These are phyloP conservation scores for Ceratobasidium sp. DNA, from an alignment of 1,284 basidiomycete species.

Conservation along the genomic window DNA sequence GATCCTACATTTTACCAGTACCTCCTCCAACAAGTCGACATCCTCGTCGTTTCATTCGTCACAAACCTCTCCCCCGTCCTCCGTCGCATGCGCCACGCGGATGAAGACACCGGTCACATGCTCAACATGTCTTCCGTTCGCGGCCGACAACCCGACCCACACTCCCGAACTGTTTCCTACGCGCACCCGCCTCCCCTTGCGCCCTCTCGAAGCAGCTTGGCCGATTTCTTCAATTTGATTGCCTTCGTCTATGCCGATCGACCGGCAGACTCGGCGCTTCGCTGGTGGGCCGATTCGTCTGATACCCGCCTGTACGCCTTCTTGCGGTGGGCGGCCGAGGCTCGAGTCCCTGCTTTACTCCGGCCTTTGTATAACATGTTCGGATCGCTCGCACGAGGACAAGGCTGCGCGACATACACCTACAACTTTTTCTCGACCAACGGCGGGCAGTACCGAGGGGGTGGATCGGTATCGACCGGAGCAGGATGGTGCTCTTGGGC, in stretches of 20 bases:
- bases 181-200: constrained; percentile 54
- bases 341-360: constrained; percentile 78
- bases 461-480: constrained; percentile 61
- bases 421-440: constrained; percentile 79
- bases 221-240: constrained; percentile 85
- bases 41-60: constrained; percentile 79
- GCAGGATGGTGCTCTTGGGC: constrained; percentile 60
- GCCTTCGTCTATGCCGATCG: constrained; percentile 83
- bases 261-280: constrained; percentile 80
- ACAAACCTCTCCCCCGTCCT: constrained; percentile 87
- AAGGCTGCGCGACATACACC: constrained; percentile 84
- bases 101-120: constrained; percentile 73
- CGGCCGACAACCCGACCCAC: constrained; percentile 66
- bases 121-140: constrained; percentile 74
- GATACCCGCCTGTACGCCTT: constrained; percentile 82
- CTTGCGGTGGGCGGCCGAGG: constrained; percentile 87
- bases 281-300: constrained; percentile 83
- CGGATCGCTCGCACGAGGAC: constrained; percentile 85
- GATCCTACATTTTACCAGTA: constrained; percentile 77
- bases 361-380: constrained; percentile 91
- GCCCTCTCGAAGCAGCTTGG: constrained; percentile 83
- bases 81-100: constrained; percentile 90
- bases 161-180: constrained; percentile 61
- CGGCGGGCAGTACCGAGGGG: constrained; percentile 65
- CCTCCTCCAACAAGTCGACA: constrained; percentile 78